Conservation (phyloP, 495 filamentous ascomycete genomes). For the Aspergillus kassunensis region DNA sequence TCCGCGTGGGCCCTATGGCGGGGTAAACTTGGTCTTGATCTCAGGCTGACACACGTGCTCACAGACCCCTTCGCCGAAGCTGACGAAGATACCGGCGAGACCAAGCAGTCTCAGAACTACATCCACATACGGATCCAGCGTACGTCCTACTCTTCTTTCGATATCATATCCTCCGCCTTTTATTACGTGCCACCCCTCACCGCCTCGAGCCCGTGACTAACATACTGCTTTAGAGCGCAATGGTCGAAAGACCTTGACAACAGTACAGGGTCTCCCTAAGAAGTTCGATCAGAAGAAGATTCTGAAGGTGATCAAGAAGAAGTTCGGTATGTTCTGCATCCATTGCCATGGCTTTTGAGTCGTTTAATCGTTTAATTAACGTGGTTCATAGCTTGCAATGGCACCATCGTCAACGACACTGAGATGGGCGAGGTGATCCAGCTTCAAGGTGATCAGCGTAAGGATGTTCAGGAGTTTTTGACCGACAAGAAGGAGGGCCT, state of each 20-base stretch:
- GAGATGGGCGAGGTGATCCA: conserved; percentile 99
- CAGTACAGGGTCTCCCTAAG: conserved; percentile 94
- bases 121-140: conserved; percentile 99
- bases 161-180: no score
- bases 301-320: conserved; percentile 99
- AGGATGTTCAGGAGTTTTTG: conserved; percentile 97
- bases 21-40: conserved; percentile 33
- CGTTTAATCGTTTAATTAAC: conserved; percentile 17
- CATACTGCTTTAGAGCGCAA: conserved; percentile 78
- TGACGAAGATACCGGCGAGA: conserved; percentile 97
- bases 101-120: conserved; percentile 92
- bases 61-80: conserved; percentile 99
- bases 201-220: conserved; percentile 23
- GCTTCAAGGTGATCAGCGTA: conserved; percentile 97
- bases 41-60: conserved; percentile 34
- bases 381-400: conserved; percentile 83
- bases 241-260: conserved; percentile 99
- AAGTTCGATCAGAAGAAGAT: conserved; percentile 99
- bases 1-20: conserved; percentile 25
- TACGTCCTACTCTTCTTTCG: conserved; percentile 48
- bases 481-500: conserved; percentile 90
- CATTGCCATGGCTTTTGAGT: neutral
- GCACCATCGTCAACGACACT: conserved; percentile 93
- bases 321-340: conserved; percentile 69
- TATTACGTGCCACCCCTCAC: conserved; percentile 6